These are phyloP conservation scores for Russula sp. DNA, from an alignment of 768 basidiomycete genomes.

Conservation along the genomic window DNA sequence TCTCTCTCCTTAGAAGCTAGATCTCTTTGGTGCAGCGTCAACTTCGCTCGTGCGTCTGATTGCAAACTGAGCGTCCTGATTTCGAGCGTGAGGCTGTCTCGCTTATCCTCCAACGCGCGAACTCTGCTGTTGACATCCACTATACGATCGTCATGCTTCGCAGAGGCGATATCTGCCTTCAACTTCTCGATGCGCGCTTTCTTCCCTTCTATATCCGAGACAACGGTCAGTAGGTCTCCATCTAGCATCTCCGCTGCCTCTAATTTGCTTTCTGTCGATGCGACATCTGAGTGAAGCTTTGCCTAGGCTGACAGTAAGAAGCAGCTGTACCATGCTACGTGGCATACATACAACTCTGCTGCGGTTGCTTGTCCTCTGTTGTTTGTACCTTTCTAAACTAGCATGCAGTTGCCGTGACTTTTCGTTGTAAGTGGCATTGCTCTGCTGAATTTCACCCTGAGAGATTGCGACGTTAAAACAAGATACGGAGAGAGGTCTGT, in stretches of 20 bases:
- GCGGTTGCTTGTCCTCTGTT: constrained; percentile 46
- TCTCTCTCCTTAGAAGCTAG: constrained; percentile 58
- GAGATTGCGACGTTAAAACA: background rate
- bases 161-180: constrained; percentile 49
- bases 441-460: constrained; percentile 48
- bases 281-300: constrained; percentile 42
- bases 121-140: constrained; percentile 47
- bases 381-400: constrained; percentile 47
- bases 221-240: constrained; percentile 46
- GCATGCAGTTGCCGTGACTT: constrained; percentile 52
- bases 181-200: constrained; percentile 52
- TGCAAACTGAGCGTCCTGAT: constrained; percentile 67
- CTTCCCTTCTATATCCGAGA: constrained; percentile 67
- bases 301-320: constrained; percentile 22
- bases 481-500: background rate
- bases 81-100: constrained; percentile 67
- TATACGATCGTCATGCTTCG: constrained; percentile 61
- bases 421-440: constrained; percentile 60
- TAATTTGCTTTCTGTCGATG: constrained; percentile 46
- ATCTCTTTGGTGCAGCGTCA: constrained; percentile 70
- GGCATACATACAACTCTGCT: constrained; percentile 49
- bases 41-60: constrained; percentile 71
- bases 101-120: constrained; percentile 58
- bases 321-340: background rate
- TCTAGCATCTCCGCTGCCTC: constrained; percentile 52